phyloP scores from a whole-genome alignment of 495 filamentous ascomycete species.

The Pseudomonodictys pantanalensis region DNA sequence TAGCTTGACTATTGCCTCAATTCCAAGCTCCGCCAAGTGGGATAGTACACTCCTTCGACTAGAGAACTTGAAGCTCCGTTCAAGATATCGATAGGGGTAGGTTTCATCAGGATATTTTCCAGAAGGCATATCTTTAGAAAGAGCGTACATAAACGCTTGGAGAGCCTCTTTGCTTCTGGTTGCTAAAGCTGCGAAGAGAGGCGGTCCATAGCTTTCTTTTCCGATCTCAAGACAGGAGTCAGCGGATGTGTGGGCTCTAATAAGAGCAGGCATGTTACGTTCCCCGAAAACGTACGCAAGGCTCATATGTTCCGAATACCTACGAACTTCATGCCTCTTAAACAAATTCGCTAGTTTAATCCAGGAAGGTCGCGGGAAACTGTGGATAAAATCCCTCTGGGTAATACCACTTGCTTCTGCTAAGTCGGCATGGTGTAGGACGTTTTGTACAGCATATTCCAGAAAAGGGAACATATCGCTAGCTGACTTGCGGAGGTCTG shows the following conservation, averaged over 20 bases:
- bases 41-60: slow-evolving; percentile 1
- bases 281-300: slow-evolving; percentile 20
- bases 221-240: neutral
- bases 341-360: slow-evolving; percentile 19
- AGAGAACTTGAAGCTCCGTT: slow-evolving; percentile 9
- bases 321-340: slow-evolving; percentile 13
- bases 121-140: neutral
- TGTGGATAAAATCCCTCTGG: slow-evolving; percentile 8
- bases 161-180: slow-evolving; percentile 7
- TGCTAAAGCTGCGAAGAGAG: slow-evolving; percentile 14
- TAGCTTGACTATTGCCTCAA: slow-evolving; percentile 32
- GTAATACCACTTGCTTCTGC: slow-evolving; percentile 11
- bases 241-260: neutral
- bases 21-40: neutral
- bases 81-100: neutral
- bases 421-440: slow-evolving; percentile 24
- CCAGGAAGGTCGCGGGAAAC: slow-evolving; percentile 5
- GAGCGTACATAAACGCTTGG: neutral
- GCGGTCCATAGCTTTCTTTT: slow-evolving; percentile 12
- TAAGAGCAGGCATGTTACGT: slow-evolving; percentile 17
- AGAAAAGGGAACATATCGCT: slow-evolving; percentile 20
- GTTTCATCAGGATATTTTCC: neutral
- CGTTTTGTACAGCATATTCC: slow-evolving; percentile 21
- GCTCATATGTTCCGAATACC: slow-evolving; percentile 5
- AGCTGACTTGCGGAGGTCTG: slow-evolving; percentile 4